Evolutionary conservation across 805 yeast genomes (phyloP), one percentile per base, ranked within the genome.

Genomic region (Nematodospora valgi): DNA sequence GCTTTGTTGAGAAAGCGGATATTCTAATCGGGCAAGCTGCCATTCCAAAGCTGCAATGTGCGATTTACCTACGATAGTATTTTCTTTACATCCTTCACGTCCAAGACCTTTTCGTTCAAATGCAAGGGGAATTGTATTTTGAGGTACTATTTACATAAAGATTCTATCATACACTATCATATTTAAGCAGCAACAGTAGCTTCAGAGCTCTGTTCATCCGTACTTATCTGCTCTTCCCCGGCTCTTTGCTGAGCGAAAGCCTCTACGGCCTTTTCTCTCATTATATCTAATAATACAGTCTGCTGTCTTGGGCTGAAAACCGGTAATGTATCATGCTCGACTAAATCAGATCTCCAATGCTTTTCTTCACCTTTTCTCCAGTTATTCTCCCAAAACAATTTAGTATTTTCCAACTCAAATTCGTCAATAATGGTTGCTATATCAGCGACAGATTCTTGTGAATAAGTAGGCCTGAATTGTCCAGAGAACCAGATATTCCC

Each of bases 361-460:
- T 69, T 63, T 31, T 75, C 80, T 34, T 78, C 88, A 30, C 98
- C 98, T 62, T 78, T 78, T 58, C 95, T 75, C 94, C 95, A 88
- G 35, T 76, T 66, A 46, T 79, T 78, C 49, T 87, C 96, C 98
- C 98, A 89, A 48, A 68, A 72, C 16, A 87, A 66, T 29, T 65
- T 74, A 24, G 81, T 66, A 44, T 66, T 43, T 23, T 56, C 65
- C 47, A 67, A 58, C 32, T 67, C 68, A 42, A 80, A 68, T 41
- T 79, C 82, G 37, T 82, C 88, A n/a, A 82, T 65, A 8, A 81
- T 80, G 34, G 78, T 71, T 21, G 78, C 63, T 45, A 89, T 63
- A 60, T 89, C 98, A 5, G 96, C 86, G 19, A 86, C 87, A 1
- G 96, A 84, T 58, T 89, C 97, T 58, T 86, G 95, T 9, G 94